A percentile compares a stretch with the other conserved stretches of the same genome.
Conservation (phyloP, 169 alveolate species). For the Plasmodium vivax region DNA sequence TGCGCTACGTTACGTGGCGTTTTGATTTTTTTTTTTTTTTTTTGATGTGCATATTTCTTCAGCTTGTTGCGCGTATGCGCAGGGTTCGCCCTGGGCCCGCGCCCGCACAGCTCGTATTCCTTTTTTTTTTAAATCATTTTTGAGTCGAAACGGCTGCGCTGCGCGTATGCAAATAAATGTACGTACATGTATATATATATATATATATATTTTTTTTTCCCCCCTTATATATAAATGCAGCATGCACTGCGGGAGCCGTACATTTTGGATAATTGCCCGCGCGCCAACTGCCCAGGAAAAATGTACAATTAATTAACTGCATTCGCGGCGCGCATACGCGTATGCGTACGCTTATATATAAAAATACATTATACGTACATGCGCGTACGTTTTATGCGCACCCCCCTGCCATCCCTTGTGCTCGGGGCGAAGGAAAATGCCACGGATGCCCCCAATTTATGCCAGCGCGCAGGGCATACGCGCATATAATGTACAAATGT, state of each 20-base stretch:
- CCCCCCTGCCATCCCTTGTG: background rate
- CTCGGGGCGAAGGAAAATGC: background rate
- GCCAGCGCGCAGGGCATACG: background rate
- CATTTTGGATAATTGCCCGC: background rate
- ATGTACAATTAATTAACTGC: background rate
- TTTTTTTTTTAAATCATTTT: conserved; percentile 10
- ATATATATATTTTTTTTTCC: background rate
- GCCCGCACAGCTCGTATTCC: background rate
- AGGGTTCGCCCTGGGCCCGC: background rate
- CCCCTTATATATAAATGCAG: background rate
- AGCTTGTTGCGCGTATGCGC: background rate
- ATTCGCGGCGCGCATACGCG: background rate
- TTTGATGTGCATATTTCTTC: background rate
- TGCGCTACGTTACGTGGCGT: background rate
- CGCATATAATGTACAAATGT: background rate
- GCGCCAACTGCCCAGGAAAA: background rate
- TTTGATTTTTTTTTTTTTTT: background rate
- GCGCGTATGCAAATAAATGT: background rate
- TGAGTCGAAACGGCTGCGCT: conserved; percentile 15
- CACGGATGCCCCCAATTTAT: background rate
- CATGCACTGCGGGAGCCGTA: background rate
- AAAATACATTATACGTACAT: background rate
- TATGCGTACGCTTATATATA: background rate
- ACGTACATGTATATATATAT: background rate
- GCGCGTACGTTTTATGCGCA: background rate